Evolutionary conservation across 2,329 filamentous ascomycete species (phyloP), one percentile per base, ranked within the genome.

Genomic region (Pseudopithomyces chartarum): DNA sequence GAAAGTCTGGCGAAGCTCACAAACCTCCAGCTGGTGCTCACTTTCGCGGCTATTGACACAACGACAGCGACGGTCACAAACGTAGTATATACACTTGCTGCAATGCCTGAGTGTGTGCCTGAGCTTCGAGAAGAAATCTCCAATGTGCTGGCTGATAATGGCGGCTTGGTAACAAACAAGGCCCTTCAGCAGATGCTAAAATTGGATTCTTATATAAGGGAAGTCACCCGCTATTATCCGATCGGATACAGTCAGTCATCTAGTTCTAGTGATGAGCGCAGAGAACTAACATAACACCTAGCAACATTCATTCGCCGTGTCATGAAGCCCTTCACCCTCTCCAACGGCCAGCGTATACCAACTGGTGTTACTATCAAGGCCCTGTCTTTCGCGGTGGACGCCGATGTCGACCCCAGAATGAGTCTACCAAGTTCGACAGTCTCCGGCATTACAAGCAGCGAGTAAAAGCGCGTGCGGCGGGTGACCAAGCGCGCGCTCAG

Each of bases 311-410:
- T 20, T 6, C 39, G 39, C n/a, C n/a, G 17, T 10, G 39, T 62
- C 51, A 58, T 59, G 54, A 61, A 65, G 11, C 63, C 43, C 43
- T 66, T 61, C 52, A 67, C 33, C 17, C 43, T 48, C 1, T 54
- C 58, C 49, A 67, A 67, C 12, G 39, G 39, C 6, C 39, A 42
- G 6, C 17, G 20, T 17, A 42, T 42, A 20, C 39, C 39, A 5
- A 6, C 19, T 20, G 39, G 39, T 12, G 6, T 20, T 20, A 17
- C 10, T 42, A 5, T 42, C 11, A 11, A 19, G 6, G 17, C 17
- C 11, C 6, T 20, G 12, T 19, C 39, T 17, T 20, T 20, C 11
- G 17, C 39, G 6, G 11, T 20, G 2, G 3, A 42, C 17, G 10
- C 19, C 17, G 39, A 42, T 11, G 10, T 17, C n/a, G 39, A 11